A percentile compares a stretch with the other conserved stretches of the same genome.
Evolutionary conservation across 495 filamentous ascomycete species (phyloP).

Genomic region (Apiosordaria backusii): DNA sequence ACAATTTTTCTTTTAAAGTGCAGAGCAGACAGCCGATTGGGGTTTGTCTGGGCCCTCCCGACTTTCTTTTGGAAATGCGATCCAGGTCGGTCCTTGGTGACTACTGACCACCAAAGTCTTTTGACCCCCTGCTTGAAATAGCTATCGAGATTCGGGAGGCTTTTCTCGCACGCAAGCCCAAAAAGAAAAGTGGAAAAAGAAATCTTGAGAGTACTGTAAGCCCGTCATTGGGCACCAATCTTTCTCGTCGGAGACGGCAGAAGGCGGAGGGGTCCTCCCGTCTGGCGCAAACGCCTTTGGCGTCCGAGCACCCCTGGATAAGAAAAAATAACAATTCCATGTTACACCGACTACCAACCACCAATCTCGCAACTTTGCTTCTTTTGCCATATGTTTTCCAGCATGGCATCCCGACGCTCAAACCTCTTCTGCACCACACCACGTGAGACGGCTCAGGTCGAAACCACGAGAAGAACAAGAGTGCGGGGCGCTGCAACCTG

Average conservation of each 20-base stretch:
- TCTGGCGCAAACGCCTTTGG: background rate
- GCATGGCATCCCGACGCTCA: background rate
- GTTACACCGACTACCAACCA: background rate
- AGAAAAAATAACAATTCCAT: background rate
- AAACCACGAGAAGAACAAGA: background rate
- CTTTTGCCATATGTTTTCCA: background rate
- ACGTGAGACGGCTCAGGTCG: background rate
- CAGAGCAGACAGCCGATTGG: background rate
- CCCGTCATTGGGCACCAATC: background rate
- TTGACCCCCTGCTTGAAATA: background rate
- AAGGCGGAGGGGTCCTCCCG: no score
- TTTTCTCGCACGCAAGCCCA: background rate
- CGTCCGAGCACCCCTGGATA: background rate
- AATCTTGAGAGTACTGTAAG: background rate
- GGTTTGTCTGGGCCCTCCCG: background rate
- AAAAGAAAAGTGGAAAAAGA: background rate
- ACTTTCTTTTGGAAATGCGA: background rate
- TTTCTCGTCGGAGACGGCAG: background rate
- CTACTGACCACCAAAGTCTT: background rate
- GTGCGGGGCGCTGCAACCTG: constrained; percentile 4
- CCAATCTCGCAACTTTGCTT: background rate
- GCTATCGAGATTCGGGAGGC: background rate
- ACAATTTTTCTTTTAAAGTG: background rate
- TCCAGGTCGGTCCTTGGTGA: background rate
- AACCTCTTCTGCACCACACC: background rate